Percentiles rank a stretch among this genome's conserved stretches.
Conservation (phyloP, 1,284 basidiomycete genomes). For the Malassezia furfur region DNA sequence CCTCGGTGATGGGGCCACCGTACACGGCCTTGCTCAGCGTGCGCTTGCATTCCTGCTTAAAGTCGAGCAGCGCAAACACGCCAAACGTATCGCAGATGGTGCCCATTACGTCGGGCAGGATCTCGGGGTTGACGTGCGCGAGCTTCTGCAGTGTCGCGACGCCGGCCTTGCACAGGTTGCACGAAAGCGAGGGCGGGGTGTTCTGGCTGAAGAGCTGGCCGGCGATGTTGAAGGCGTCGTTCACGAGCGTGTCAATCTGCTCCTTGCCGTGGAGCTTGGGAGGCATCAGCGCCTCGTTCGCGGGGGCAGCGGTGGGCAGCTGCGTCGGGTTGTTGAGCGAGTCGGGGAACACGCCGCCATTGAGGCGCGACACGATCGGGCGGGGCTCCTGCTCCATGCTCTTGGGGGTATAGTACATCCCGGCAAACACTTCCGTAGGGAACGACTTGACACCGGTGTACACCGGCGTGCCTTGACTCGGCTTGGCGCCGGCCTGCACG, state of each 20-base stretch:
- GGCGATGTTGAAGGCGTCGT: slow-evolving; percentile 32
- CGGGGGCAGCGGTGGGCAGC: slow-evolving; percentile 49
- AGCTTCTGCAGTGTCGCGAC: slow-evolving; percentile 62
- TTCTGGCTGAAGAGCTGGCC: slow-evolving; percentile 51
- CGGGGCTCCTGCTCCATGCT: slow-evolving; percentile 31
- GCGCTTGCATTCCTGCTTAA: slow-evolving; percentile 55
- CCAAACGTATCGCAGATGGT: slow-evolving; percentile 57
- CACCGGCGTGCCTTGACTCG: slow-evolving; percentile 16
- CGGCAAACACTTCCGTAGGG: slow-evolving; percentile 39
- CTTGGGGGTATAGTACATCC: slow-evolving; percentile 26
- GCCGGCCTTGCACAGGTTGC: slow-evolving; percentile 58
- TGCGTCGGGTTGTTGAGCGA: slow-evolving; percentile 60
- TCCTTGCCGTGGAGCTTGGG: slow-evolving; percentile 1
- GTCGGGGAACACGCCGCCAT: slow-evolving; percentile 46
- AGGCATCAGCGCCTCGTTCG: slow-evolving; percentile 10
- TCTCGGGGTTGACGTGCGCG: slow-evolving; percentile 58
- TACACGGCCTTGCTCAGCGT: slow-evolving; percentile 47
- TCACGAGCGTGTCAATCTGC: slow-evolving; percentile 6
- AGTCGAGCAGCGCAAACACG: neutral
- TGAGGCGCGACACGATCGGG: slow-evolving; percentile 29
- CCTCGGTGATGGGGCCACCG: slow-evolving; percentile 31
- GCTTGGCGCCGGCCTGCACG: slow-evolving; percentile 9
- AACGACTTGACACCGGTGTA: slow-evolving; percentile 43
- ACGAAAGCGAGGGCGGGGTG: slow-evolving; percentile 50
- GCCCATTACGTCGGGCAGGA: slow-evolving; percentile 58